phyloP scores from a whole-genome alignment of 208 protist species.

The Wallacemonas sp. region DNA sequence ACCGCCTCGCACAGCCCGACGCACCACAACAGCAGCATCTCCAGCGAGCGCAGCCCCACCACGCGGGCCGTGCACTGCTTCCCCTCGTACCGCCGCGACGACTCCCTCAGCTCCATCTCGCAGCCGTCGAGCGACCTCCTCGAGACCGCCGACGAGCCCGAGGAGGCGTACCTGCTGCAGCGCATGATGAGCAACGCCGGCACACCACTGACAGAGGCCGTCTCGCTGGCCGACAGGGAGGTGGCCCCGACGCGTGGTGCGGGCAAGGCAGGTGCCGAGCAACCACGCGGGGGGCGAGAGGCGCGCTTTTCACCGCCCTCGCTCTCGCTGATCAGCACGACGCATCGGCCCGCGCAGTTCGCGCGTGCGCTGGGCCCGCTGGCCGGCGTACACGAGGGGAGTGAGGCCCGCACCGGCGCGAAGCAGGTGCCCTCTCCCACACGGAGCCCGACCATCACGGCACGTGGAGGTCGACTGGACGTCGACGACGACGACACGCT shows the following conservation, averaged over 20 bases:
- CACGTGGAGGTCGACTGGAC: background rate
- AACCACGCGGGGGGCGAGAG: background rate
- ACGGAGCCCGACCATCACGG: constrained; percentile 5
- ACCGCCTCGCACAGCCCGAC: background rate
- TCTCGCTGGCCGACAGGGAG: background rate
- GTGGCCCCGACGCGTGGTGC: background rate
- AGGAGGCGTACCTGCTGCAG: constrained; percentile 7
- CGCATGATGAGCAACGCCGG: constrained; percentile 2
- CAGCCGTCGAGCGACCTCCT: constrained; percentile 14
- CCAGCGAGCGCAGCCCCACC: background rate
- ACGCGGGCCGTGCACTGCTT: background rate
- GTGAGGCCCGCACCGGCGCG: background rate
- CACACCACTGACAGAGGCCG: background rate
- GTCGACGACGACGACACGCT: background rate
- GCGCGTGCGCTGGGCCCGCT: constrained; percentile 15
- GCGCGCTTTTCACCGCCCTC: constrained; percentile 19
- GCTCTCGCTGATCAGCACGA: constrained; percentile 48
- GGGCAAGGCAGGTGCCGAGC: background rate
- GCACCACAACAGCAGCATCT: background rate
- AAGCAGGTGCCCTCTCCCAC: constrained; percentile 10
- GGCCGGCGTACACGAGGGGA: background rate
- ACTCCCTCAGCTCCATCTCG: constrained; percentile 17
- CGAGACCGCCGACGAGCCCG: constrained; percentile 8
- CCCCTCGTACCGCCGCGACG: constrained; percentile 7
- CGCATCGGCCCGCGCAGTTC: constrained; percentile 38